Evolutionary conservation across 441 rosid genomes (phyloP).

Genomic region (Populus hybrid): DNA sequence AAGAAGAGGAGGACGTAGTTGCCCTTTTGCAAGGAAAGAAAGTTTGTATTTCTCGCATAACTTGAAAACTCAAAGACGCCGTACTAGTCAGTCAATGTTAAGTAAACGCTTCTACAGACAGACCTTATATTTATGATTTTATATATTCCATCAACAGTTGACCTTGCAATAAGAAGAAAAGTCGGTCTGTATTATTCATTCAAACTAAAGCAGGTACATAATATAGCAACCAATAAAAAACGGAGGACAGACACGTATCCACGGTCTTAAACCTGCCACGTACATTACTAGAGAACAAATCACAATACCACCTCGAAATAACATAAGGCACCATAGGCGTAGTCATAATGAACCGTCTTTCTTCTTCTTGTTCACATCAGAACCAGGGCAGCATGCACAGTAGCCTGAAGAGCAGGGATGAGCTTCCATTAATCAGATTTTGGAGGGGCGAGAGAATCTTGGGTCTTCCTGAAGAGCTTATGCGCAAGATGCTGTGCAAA

Average conservation of each 20-base stretch:
- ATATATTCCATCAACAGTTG: background rate
- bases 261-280: background rate
- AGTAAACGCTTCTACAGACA: no score
- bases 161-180: background rate
- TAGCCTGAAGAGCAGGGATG: background rate
- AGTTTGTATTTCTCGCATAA: no score
- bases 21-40: no score
- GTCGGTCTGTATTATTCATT: background rate
- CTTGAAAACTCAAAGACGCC: no score
- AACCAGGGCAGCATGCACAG: background rate
- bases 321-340: background rate
- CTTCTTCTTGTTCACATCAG: background rate
- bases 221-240: background rate
- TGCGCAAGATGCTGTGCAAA: slow-evolving; percentile 76
- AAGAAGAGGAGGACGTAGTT: no score
- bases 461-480: slow-evolving; percentile 72
- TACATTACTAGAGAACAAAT: no score
- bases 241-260: background rate
- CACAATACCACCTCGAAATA: background rate
- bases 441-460: slow-evolving; percentile 19
- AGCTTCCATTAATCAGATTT: background rate
- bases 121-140: background rate
- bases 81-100: no score
- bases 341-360: background rate
- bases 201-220: background rate